Evolutionary conservation across 768 basidiomycete species (phyloP).

Genomic region (Hypsizygus marmoreus): DNA sequence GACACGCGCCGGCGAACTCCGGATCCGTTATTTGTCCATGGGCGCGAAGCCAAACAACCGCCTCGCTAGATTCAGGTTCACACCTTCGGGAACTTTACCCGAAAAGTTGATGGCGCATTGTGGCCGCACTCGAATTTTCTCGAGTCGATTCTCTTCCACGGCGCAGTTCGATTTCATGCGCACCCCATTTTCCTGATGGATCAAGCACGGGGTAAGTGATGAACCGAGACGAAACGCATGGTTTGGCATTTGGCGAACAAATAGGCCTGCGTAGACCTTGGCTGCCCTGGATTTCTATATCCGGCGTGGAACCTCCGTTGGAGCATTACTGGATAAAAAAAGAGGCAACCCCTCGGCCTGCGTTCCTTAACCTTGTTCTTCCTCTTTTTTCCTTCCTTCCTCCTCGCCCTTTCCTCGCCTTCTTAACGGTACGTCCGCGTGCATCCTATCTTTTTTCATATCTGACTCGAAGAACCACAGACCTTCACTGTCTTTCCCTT

Average conservation of each 20-base stretch:
- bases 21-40: slow-evolving; percentile 22
- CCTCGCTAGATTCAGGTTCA: slow-evolving; percentile 1
- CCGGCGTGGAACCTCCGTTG: slow-evolving; percentile 10
- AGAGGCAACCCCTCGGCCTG: slow-evolving; percentile 17
- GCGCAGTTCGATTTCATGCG: too few relatives aligned
- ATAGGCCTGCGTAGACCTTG: too few relatives aligned
- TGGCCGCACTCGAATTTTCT: too few relatives aligned
- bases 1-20: slow-evolving; percentile 18
- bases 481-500: slow-evolving; percentile 20
- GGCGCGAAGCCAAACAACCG: slow-evolving; percentile 17
- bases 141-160: too few relatives aligned
- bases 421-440: slow-evolving; percentile 33
- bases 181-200: too few relatives aligned
- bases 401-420: slow-evolving; percentile 26
- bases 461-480: slow-evolving; percentile 33
- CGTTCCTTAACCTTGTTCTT: slow-evolving; percentile 18
- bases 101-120: background rate
- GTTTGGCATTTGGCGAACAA: too few relatives aligned
- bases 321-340: slow-evolving; percentile 11
- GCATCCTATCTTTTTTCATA: slow-evolving; percentile 30
- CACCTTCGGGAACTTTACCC: background rate
- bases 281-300: slow-evolving; percentile 4
- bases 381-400: slow-evolving; percentile 16
- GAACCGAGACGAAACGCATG: too few relatives aligned
- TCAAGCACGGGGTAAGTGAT: too few relatives aligned